phyloP scores from a whole-genome alignment of 73 alveolate genomes.

The Tetrahymena borealis region DNA sequence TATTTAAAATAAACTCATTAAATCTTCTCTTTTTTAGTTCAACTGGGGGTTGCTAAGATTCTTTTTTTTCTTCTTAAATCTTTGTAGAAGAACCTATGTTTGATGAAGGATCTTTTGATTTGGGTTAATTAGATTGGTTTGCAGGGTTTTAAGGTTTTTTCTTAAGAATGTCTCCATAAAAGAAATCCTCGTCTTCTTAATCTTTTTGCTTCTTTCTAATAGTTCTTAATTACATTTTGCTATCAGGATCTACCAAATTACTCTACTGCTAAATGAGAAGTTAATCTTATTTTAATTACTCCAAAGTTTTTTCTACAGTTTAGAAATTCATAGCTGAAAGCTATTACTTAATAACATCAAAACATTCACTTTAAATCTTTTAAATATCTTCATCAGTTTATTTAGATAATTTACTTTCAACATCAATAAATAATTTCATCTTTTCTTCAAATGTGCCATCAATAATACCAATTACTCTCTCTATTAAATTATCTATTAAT shows the following conservation, averaged over 20 bases:
- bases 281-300: not conserved
- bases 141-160: not conserved
- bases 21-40: not conserved
- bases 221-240: not conserved
- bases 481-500: not conserved
- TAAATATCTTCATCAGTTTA: not conserved
- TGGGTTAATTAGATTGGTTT: not conserved
- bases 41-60: not conserved
- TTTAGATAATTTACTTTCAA: not conserved
- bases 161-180: not conserved
- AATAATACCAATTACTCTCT: not conserved
- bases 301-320: not conserved
- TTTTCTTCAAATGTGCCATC: not conserved
- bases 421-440: not conserved
- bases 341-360: not conserved
- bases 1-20: not conserved
- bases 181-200: not conserved
- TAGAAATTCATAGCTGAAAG: not conserved
- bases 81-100: not conserved
- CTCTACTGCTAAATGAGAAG: not conserved
- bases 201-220: not conserved
- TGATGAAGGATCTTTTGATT: not conserved
- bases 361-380: not conserved
- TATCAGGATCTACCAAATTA: not conserved
- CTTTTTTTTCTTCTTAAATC: not conserved